Percentiles rank a stretch among this genome's conserved stretches.
Evolutionary conservation across 352 stramenopile species (phyloP).

Genomic region (Phytopythium kandeliae): DNA sequence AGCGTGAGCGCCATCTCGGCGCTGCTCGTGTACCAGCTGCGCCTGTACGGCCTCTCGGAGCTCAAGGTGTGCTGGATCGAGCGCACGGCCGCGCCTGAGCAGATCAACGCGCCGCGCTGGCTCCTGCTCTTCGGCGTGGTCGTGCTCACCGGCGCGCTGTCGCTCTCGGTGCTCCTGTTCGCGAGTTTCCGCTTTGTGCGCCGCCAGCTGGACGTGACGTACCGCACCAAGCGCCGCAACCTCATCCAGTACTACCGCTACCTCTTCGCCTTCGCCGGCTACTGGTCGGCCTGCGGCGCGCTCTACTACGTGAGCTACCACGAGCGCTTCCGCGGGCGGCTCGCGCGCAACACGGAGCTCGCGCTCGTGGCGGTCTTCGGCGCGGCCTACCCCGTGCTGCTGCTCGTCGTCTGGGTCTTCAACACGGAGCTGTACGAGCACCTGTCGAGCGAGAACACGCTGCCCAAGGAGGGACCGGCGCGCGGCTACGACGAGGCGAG

Average conservation of each 20-base stretch:
- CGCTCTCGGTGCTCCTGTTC: slow-evolving; percentile 69
- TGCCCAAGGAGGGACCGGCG: slow-evolving; percentile 53
- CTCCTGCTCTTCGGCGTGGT: slow-evolving; percentile 55
- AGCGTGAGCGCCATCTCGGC: slow-evolving; percentile 54
- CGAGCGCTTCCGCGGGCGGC: slow-evolving; percentile 48
- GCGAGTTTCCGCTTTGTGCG: slow-evolving; percentile 81
- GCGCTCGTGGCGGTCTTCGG: slow-evolving; percentile 65
- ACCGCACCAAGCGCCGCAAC: slow-evolving; percentile 74
- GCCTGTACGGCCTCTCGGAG: slow-evolving; percentile 54
- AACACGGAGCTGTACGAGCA: slow-evolving; percentile 85
- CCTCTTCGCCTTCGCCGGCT: slow-evolving; percentile 60
- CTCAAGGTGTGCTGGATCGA: slow-evolving; percentile 79
- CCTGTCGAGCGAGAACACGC: slow-evolving; percentile 58
- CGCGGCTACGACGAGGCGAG: slow-evolving; percentile 24
- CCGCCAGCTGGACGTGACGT: slow-evolving; percentile 81
- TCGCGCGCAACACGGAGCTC: slow-evolving; percentile 53
- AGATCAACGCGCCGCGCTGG: slow-evolving; percentile 63
- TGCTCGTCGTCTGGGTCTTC: slow-evolving; percentile 73
- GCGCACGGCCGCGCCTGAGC: slow-evolving; percentile 29
- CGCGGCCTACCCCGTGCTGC: slow-evolving; percentile 55
- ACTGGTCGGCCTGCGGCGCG: slow-evolving; percentile 58
- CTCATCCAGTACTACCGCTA: slow-evolving; percentile 87
- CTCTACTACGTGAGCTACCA: slow-evolving; percentile 77
- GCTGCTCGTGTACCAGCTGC: slow-evolving; percentile 54
- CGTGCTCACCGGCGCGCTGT: slow-evolving; percentile 44